phyloP scores from a whole-genome alignment of 148 eudicot species.

The Rhododendron griersonianum region DNA sequence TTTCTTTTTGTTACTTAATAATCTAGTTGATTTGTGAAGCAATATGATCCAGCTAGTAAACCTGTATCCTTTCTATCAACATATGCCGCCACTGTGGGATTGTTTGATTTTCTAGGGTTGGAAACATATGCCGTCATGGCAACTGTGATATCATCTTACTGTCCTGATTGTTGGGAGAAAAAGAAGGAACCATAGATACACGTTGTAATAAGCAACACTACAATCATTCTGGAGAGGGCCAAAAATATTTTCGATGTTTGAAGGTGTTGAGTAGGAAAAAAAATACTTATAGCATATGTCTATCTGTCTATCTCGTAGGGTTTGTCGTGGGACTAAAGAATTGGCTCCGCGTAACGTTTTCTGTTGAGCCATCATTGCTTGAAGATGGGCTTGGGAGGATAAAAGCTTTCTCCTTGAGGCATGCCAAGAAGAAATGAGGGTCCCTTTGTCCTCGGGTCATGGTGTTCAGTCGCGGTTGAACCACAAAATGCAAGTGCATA shows the following conservation, averaged over 20 bases:
- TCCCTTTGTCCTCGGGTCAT: too few species aligned
- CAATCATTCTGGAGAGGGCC: background rate
- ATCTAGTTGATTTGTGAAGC: background rate
- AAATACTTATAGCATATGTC: background rate
- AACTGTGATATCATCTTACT: background rate
- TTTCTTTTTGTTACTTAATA: background rate
- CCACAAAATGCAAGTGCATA: too few species aligned
- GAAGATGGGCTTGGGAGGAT: too few species aligned
- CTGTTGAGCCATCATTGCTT: too few species aligned
- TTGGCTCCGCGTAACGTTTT: constrained; percentile 22
- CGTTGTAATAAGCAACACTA: background rate
- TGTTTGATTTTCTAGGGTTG: background rate
- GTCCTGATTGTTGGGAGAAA: background rate
- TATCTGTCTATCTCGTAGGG: constrained; percentile 17
- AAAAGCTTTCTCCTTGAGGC: too few species aligned
- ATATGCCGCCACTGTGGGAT: background rate
- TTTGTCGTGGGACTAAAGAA: constrained; percentile 39
- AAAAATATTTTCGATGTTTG: background rate
- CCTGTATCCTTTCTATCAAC: background rate
- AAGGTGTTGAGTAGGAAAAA: background rate
- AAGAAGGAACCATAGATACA: background rate
- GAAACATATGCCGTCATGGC: background rate
- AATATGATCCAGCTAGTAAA: background rate
- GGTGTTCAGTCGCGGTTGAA: too few species aligned
- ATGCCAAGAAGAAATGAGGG: too few species aligned